Conservation (phyloP, 257 asterid species). For the Solanum infundibuliforme region DNA sequence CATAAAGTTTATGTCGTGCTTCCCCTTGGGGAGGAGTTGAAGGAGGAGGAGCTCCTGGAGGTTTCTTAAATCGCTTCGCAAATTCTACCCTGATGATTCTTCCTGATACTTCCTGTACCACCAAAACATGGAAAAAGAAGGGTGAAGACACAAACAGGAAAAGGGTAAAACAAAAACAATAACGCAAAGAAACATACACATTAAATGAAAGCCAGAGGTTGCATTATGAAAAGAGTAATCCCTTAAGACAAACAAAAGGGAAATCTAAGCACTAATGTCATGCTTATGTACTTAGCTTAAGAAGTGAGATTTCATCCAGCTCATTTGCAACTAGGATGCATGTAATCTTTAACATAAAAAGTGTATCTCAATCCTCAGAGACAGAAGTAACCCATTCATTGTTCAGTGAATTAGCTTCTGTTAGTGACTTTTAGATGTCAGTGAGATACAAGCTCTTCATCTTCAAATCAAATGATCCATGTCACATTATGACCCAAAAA, state of each 20-base stretch:
- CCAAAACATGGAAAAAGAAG: conserved; percentile 1
- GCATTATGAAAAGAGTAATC: not conserved
- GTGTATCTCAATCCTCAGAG: not conserved
- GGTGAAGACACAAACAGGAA: not conserved
- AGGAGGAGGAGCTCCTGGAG: conserved; percentile 26
- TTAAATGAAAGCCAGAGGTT: not conserved
- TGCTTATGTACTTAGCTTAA: not conserved
- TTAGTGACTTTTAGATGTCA: not conserved
- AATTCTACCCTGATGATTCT: conserved; percentile 65
- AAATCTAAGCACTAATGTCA: not conserved
- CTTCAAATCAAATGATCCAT: not conserved
- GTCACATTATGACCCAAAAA: not conserved
- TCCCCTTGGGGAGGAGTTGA: conserved; percentile 27
- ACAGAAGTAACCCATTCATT: not conserved
- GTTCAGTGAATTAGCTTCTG: not conserved
- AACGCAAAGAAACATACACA: not conserved
- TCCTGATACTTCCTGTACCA: conserved; percentile 57
- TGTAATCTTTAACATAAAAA: not conserved
- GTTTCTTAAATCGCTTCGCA: conserved; percentile 67
- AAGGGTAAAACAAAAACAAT: not conserved
- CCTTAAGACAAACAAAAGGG: not conserved
- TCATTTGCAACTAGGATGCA: not conserved
- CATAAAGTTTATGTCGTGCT: conserved; percentile 47
- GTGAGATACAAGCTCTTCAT: not conserved
- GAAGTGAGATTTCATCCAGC: not conserved